These are phyloP conservation scores for Catunica adiposa DNA, from an alignment of 2,329 filamentous ascomycete species.

Conservation along the genomic window DNA sequence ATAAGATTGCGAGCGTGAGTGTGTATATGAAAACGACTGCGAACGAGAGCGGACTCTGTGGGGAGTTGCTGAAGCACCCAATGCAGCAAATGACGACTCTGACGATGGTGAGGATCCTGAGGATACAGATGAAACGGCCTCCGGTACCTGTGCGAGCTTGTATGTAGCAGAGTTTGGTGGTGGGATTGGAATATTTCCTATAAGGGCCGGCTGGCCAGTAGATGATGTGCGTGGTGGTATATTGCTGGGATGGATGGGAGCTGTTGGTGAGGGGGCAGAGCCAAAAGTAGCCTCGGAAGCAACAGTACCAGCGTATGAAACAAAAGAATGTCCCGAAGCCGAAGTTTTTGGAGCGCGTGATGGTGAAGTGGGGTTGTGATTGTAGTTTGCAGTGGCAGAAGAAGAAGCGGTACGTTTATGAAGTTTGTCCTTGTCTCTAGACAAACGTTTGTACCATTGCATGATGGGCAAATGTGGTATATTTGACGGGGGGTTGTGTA, in stretches of 20 bases:
- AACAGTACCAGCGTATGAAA: constrained; percentile 5
- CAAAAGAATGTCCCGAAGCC: constrained; percentile 2
- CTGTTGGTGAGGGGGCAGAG: constrained; percentile 8
- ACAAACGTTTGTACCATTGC: constrained; percentile 15
- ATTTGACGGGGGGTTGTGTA: neutral
- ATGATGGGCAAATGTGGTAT: constrained; percentile 21
- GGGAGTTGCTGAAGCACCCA: neutral
- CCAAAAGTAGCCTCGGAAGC: constrained; percentile 13
- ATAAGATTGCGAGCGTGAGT: constrained; percentile 12
- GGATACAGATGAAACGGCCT: constrained; percentile 4
- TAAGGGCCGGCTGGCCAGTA: neutral
- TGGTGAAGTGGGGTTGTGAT: neutral
- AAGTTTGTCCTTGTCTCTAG: constrained; percentile 14
- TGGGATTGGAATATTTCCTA: neutral
- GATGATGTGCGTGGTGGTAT: constrained; percentile 14
- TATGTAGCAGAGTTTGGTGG: constrained; percentile 3
- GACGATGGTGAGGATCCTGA: constrained; percentile 10
- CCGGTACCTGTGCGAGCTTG: constrained; percentile 12
- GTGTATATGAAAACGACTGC: constrained; percentile 11
- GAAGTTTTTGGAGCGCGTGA: neutral
- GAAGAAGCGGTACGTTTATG: constrained; percentile 1
- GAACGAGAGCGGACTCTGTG: constrained; percentile 9
- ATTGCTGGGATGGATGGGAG: neutral
- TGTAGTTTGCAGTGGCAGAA: constrained; percentile 2
- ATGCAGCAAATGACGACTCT: constrained; percentile 1